These are phyloP conservation scores for Nothophoma quercina DNA, from an alignment of 2,329 filamentous ascomycete genomes.

Conservation along the genomic window DNA sequence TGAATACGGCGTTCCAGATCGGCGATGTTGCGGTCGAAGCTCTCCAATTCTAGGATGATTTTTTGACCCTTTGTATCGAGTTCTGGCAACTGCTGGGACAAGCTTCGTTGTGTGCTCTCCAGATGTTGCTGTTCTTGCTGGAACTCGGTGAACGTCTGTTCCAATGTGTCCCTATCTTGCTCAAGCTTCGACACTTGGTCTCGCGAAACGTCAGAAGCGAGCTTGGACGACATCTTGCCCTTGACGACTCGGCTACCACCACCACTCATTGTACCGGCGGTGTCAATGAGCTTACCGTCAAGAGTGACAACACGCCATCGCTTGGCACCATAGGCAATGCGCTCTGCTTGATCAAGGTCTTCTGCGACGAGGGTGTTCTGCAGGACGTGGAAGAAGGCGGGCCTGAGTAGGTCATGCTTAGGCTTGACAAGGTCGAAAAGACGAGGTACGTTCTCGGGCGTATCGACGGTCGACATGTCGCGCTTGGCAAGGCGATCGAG, in stretches of 20 bases:
- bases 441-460: conserved; percentile 89
- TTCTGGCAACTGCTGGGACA: conserved; percentile 80
- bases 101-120: conserved; percentile 73
- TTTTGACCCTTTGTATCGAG: conserved; percentile 93
- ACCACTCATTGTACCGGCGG: conserved; percentile 98
- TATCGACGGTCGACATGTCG: conserved; percentile 81
- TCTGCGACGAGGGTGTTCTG: conserved; percentile 94
- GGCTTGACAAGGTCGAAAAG: conserved; percentile 92
- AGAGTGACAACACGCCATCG: conserved; percentile 97
- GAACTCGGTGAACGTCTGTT: conserved; percentile 82
- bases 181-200: conserved; percentile 91
- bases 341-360: conserved; percentile 93
- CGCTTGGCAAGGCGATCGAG: conserved; percentile 84
- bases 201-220: conserved; percentile 83
- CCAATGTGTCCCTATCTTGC: conserved; percentile 81
- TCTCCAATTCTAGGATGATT: conserved; percentile 85
- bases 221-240: conserved; percentile 96
- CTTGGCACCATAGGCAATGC: conserved; percentile 92
- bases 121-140: conserved; percentile 84
- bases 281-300: conserved; percentile 94
- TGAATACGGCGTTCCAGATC: conserved; percentile 86
- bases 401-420: conserved; percentile 84
- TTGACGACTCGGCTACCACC: conserved; percentile 90
- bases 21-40: conserved; percentile 80
- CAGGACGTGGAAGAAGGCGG: conserved; percentile 94